These are phyloP conservation scores for Cyathus striatus DNA, from an alignment of 768 basidiomycete genomes.

Conservation along the genomic window DNA sequence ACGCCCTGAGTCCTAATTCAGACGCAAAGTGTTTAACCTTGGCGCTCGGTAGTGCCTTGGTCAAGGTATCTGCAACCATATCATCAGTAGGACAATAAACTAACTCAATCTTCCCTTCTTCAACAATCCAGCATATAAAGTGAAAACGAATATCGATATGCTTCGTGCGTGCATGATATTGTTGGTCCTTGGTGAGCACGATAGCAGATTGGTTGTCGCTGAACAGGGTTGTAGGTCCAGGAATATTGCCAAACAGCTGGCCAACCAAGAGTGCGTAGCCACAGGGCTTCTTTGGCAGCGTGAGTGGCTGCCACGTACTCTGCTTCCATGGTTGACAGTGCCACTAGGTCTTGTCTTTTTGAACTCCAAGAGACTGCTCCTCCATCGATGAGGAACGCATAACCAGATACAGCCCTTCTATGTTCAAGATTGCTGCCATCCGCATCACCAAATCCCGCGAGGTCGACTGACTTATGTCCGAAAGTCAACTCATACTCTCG, in stretches of 20 bases:
- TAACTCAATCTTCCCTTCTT: not conserved
- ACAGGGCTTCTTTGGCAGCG: not conserved
- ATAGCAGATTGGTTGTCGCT: not conserved
- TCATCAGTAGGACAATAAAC: not conserved
- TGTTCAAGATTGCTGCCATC: not conserved
- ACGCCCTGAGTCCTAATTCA: no score
- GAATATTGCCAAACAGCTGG: not conserved
- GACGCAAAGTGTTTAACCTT: no score
- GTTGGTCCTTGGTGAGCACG: not conserved
- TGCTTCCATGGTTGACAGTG: constrained; percentile 3
- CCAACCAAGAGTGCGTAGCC: not conserved
- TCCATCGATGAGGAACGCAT: not conserved
- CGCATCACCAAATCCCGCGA: not conserved
- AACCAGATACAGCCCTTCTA: not conserved
- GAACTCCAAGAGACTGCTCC: not conserved
- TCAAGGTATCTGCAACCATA: not conserved
- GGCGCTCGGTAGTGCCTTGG: not conserved
- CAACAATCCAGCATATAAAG: not conserved
- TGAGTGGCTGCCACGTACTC: constrained; percentile 1
- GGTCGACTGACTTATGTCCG: not conserved
- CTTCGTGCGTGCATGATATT: not conserved
- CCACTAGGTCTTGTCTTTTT: not conserved
- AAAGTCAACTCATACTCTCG: not conserved
- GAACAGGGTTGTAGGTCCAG: not conserved
- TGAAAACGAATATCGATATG: not conserved